Conservation (phyloP, 345 rosid genomes). For the Acer campestre region DNA sequence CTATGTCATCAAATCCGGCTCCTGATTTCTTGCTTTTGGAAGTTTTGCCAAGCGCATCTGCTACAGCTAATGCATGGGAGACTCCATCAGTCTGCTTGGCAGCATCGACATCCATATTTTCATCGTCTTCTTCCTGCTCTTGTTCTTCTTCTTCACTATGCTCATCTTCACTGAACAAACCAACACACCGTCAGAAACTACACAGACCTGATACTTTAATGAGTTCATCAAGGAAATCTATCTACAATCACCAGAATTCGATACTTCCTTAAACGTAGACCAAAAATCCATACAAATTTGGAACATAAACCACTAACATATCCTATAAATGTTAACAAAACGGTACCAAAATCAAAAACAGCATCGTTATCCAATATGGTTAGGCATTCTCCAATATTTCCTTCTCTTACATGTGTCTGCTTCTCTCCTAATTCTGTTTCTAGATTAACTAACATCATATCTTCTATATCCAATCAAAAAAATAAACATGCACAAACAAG, state of each 20-base stretch:
- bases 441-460: not conserved
- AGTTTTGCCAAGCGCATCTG: constrained; percentile 63
- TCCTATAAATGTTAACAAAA: not conserved
- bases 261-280: not conserved
- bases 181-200: constrained; percentile 10
- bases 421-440: not conserved
- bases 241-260: not conserved
- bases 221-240: not conserved
- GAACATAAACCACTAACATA: not conserved
- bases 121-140: constrained; percentile 38
- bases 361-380: not conserved
- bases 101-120: constrained; percentile 47
- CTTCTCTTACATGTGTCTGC: not conserved
- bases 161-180: constrained; percentile 45
- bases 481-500: not conserved
- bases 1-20: constrained; percentile 53
- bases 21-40: constrained; percentile 45
- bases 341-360: not conserved
- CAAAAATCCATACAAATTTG: not conserved
- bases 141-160: constrained; percentile 46
- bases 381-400: not conserved
- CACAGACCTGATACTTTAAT: not conserved
- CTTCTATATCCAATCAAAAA: no score
- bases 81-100: constrained; percentile 45
- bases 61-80: constrained; percentile 67